Evolutionary conservation across 192 early-diverging fungal genomes (phyloP).

Genomic region (Backusella tuberculispora): DNA sequence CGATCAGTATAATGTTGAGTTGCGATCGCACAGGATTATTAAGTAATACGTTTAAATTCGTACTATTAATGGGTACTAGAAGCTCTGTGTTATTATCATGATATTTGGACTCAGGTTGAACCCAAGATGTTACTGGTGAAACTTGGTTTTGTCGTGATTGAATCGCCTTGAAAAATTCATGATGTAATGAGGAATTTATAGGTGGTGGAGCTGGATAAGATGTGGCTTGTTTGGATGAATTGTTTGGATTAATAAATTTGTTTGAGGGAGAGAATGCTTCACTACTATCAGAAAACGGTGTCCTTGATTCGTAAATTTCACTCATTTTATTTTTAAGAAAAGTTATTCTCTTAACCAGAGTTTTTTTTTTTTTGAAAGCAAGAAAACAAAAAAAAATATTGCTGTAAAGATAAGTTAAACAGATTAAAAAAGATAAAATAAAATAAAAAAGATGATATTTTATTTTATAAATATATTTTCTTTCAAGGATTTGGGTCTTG

Average conservation of each 20-base stretch:
- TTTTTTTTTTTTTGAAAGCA: neutral
- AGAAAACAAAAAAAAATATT: neutral
- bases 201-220: neutral
- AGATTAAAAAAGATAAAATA: neutral
- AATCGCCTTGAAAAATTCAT: constrained; percentile 36
- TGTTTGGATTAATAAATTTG: neutral
- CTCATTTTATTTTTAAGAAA: constrained; percentile 11
- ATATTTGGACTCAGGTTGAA: neutral
- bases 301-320: constrained; percentile 5
- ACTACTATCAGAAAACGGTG: neutral
- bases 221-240: neutral
- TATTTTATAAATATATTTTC: neutral
- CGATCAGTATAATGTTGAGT: constrained; percentile 42
- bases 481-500: neutral
- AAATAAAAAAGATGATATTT: neutral
- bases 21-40: neutral
- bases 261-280: neutral
- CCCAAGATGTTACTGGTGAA: neutral
- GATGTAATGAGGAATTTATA: constrained; percentile 17
- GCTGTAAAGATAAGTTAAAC: neutral
- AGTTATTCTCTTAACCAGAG: no score
- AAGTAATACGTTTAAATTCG: neutral
- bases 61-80: neutral
- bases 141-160: constrained; percentile 8
- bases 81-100: neutral